Evolutionary conservation across 306 rosid species (phyloP), one percentile per base, ranked within the genome.

Genomic region (Rubus parviflorus): DNA sequence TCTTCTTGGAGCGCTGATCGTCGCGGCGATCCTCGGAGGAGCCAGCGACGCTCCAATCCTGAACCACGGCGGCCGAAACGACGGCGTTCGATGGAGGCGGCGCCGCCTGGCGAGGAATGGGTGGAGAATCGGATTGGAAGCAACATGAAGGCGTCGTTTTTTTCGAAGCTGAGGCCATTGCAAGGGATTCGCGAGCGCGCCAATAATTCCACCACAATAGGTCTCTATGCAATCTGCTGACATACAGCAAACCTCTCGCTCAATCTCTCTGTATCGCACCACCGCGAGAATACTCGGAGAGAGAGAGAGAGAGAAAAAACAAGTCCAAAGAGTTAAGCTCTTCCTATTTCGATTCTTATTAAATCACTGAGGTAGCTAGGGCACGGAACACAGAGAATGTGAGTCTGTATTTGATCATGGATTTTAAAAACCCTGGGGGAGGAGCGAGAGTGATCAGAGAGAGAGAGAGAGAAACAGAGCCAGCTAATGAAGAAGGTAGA

Each of bases 91-190:
- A 73, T 38, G 77, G 22, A 63, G 89, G 47, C 8, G 75, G 42
- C 38, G 83, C 67, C 4, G 83, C 87, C 35, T 72, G 16, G 64
- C 79, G 78, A 11, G 88, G 70, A 65, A 78, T 25, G 68, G 86
- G 5, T 53, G 87, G 5, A 72, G 90, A 61, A 57, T 75, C 74
- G 54, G 71, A 70, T 70, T 1, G 42, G 66, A 80, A 48, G 73
- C 87, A 84, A 68, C 84, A 82, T 49, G 78, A 48, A 45, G 70
- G n/a, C 96, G 97, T 83, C 97, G 91, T 70, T 83, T 91, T 88
- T 93, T 93, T 37, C 96, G 97, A 20, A 91, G 89, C 83, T 90
- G 98, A 38, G 97, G 97, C 97, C 97, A 91, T 93, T 93, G 97
- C 70, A 90, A 78, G 57, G 93, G 96, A 41, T 93, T 89, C 43